Percentiles rank a stretch among this genome's conserved stretches.
Conservation (phyloP, 176 grass and related monocot genomes). For the Canna indica region DNA sequence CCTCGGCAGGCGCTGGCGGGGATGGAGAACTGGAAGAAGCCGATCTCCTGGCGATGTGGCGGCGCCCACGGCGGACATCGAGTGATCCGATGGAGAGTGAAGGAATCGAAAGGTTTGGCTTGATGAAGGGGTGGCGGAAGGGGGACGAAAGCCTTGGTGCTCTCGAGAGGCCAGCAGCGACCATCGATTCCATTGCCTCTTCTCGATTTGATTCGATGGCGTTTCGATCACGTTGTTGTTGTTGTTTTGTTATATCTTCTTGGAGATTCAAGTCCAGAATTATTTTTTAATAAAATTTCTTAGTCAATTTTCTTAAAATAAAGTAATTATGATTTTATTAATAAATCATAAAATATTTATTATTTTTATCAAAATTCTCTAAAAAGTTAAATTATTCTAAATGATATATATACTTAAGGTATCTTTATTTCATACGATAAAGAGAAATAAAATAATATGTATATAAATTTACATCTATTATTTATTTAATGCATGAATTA, state of each 20-base stretch:
- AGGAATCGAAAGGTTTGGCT: not conserved
- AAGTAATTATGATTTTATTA: too few relatives aligned
- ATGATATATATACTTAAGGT: too few relatives aligned
- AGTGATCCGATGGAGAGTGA: not conserved
- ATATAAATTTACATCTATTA: too few relatives aligned
- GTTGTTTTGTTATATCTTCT: not conserved
- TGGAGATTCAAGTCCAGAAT: not conserved
- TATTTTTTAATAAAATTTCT: too few relatives aligned
- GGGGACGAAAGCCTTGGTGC: not conserved
- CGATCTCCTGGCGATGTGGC: not conserved
- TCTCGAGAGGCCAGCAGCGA: not conserved
- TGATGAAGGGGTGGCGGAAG: not conserved
- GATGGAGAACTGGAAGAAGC: conserved; percentile 11
- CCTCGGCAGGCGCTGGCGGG: conserved; percentile 27
- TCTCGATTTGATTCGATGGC: not conserved
- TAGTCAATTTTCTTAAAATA: too few relatives aligned
- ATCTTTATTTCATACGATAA: too few relatives aligned
- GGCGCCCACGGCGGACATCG: not conserved
- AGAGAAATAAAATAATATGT: too few relatives aligned
- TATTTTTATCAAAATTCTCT: too few relatives aligned
- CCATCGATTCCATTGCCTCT: not conserved
- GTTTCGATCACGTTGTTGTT: too few relatives aligned
- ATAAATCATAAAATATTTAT: too few relatives aligned
- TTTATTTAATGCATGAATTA: too few relatives aligned
- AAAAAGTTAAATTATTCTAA: too few relatives aligned